phyloP scores from a whole-genome alignment of 2,329 filamentous ascomycete species.

The Aquanectria penicillioides region DNA sequence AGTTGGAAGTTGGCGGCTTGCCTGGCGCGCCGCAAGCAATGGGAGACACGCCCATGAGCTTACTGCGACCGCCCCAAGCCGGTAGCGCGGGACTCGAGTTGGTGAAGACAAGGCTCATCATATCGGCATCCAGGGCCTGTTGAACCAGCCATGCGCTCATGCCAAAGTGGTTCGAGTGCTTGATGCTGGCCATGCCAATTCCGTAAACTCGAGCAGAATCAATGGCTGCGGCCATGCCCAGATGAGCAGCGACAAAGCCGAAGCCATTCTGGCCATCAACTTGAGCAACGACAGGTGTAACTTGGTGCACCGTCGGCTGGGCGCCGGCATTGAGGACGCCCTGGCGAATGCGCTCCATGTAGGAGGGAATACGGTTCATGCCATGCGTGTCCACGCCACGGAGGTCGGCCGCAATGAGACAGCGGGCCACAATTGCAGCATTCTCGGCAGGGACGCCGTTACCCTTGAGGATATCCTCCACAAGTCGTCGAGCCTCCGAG shows the following conservation, averaged over 20 bases:
- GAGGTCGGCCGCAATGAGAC: slow-evolving; percentile 78
- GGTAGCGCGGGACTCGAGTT: slow-evolving; percentile 79
- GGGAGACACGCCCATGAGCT: slow-evolving; percentile 78
- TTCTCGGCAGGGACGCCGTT: slow-evolving; percentile 69
- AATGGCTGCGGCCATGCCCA: slow-evolving; percentile 74
- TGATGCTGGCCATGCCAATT: slow-evolving; percentile 80
- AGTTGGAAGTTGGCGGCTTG: slow-evolving; percentile 59
- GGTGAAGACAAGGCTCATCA: slow-evolving; percentile 78
- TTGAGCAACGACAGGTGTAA: slow-evolving; percentile 77
- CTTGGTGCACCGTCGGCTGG: slow-evolving; percentile 65
- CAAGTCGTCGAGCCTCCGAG: slow-evolving; percentile 57
- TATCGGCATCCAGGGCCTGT: slow-evolving; percentile 76
- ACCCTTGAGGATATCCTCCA: slow-evolving; percentile 64
- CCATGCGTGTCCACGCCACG: slow-evolving; percentile 83
- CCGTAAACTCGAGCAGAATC: slow-evolving; percentile 71
- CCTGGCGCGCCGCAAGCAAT: slow-evolving; percentile 81
- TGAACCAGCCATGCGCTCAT: slow-evolving; percentile 86
- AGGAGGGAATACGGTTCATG: slow-evolving; percentile 80
- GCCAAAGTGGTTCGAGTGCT: slow-evolving; percentile 84
- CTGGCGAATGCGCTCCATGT: slow-evolving; percentile 77
- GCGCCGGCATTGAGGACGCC: slow-evolving; percentile 73
- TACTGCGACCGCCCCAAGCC: slow-evolving; percentile 73
- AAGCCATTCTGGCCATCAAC: slow-evolving; percentile 77
- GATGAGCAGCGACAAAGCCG: slow-evolving; percentile 76
- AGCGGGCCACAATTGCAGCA: slow-evolving; percentile 71